Base-by-base conservation (phyloP, 179 eudicot genomes). In the Pouteria campechiana region DNA sequence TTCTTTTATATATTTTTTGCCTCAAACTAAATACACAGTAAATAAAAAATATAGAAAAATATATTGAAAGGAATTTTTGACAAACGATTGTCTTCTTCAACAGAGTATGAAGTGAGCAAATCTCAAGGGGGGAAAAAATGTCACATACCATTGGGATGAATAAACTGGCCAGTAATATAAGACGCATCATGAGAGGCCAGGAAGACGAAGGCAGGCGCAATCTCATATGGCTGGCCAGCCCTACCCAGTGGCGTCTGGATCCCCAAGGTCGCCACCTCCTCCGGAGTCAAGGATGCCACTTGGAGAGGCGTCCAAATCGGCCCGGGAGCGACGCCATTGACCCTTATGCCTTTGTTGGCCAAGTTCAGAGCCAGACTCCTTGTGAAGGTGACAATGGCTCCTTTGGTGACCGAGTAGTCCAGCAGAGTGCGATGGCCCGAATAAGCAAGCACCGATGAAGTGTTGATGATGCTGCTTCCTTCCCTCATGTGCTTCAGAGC, bases 251-350 rank as follows among this genome's bases (percentile, higher is more conserved):
- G 90, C 42, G 75, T 84, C 32, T 81, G 49, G 0, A 43, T 29
- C 30, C 98, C 95, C 3, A 85, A 85, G 12, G 42, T 56, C 10
- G 63, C 54, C 17, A 56, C 57, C 56, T 84, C 59, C 2, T 81
- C 78, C 31, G 73, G 72, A 3, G 17, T 56, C 50, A 81, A 74
- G 0, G 90, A 78, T 5, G 90, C 66, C 2, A 83, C 81, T 12
- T 74, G 74, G 37, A 85, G 55, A 0, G 95, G 97, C 2, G 97
- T 89, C 97, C 97, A 85, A 2, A 81, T 57, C 0, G 95, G 95
- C 0, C 93, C 97, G 0, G 97, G 93, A 2, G 97, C 95, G 0
- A 89, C 93, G 0, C 89, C 93, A 13, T 89, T 89, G 7, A 81
- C 87, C 1, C 95, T 73, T 3, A 85, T 85, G 1, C 89, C 83